phyloP scores from a whole-genome alignment of 352 stramenopile genomes.

The Globisporangium emineosum region DNA sequence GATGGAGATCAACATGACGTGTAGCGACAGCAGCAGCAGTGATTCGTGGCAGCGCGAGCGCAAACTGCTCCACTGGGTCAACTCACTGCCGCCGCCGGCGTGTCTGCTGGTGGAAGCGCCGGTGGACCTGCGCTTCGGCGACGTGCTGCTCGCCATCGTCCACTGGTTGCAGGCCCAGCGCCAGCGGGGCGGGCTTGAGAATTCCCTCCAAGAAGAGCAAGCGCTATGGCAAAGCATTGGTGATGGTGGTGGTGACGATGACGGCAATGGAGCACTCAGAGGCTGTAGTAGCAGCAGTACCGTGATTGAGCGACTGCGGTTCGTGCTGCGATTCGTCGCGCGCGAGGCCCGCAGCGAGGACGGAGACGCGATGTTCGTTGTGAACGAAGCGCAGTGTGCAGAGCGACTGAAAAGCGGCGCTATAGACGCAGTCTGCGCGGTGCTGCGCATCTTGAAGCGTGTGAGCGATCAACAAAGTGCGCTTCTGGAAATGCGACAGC shows the following conservation, averaged over 20 bases:
- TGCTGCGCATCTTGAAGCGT: conserved; percentile 44
- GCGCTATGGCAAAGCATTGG: neutral
- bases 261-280: neutral
- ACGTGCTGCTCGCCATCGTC: conserved; percentile 52
- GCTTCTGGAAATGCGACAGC: neutral
- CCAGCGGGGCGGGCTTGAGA: neutral
- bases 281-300: neutral
- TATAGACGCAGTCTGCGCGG: conserved; percentile 34
- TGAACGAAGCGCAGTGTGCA: conserved; percentile 45
- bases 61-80: conserved; percentile 70
- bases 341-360: conserved; percentile 37
- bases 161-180: conserved; percentile 26
- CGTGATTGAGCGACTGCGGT: conserved; percentile 20
- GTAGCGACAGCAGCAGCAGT: neutral
- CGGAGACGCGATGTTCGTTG: conserved; percentile 38
- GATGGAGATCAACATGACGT: too few relatives aligned
- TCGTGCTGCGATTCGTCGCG: conserved; percentile 42
- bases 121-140: conserved; percentile 50
- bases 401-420: conserved; percentile 33
- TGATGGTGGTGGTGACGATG: neutral
- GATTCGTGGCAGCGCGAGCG: conserved; percentile 11
- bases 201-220: neutral
- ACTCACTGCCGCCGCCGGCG: conserved; percentile 56
- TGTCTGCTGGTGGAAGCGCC: conserved; percentile 63
- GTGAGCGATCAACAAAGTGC: conserved; percentile 11